Base-by-base conservation (phyloP, 495 filamentous ascomycete genomes). In the Podospora bellae-mahoneyi region DNA sequence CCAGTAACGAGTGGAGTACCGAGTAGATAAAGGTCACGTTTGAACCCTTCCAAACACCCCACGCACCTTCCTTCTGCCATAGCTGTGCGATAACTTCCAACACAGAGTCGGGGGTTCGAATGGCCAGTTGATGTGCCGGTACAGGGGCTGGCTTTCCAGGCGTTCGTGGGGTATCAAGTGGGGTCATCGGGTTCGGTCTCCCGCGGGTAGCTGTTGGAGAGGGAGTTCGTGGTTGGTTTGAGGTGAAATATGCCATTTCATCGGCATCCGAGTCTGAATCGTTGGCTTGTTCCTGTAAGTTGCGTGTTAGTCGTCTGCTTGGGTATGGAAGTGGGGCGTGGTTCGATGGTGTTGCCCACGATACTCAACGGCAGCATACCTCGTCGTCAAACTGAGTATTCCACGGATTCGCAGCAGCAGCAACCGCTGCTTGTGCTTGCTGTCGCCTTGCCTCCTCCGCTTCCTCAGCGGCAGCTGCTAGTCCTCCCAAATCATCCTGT, bases 11-110 rank as follows among this genome's bases (percentile, higher is more conserved):
- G 32, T 91, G 84, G n/a, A 96, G 86, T 32, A 95, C 83, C 2
- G 88, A 89, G 79, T 97, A 93, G 63, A 97, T 84, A 70, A 96
- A 97, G 0, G 92, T 94, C n/a, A 90, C 84, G 73, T 96, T 97
- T 39, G 92, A 89, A 28, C 90, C 92, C 80, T 97, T 97, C 93
- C 94, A 99, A 0, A 97, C 88, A 5, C 95, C 96, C 84, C 91
- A 93, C 7, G 90, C 89, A 7, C 92, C 91, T 76, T 96, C 95
- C 70, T 90, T 92, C n/a, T 85, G 80, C 93, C 94, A 98, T 13
- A 97, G 80, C 75, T 93, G 88, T 6, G 87, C 88, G 66, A 97
- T 85, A 4, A 92, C 91, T 64, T 93, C 90, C 66, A 91, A 84
- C 65, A 97, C 80, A 3, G 92, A 92, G 73, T 89, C 86, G 5